phyloP scores from a whole-genome alignment of 2,329 filamentous ascomycete genomes.

The Fusarium burgessii region DNA sequence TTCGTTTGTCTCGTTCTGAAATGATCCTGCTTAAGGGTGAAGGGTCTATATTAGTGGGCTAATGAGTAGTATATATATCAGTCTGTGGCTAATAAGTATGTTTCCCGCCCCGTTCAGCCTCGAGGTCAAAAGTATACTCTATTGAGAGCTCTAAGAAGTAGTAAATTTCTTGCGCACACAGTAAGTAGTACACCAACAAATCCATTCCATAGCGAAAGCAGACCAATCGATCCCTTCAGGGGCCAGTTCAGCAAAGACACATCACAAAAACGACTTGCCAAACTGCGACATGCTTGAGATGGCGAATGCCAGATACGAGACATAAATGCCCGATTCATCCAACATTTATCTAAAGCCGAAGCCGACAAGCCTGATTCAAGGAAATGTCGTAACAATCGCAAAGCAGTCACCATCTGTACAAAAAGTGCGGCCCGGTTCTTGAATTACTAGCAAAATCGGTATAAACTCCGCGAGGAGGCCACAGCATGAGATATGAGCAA shows the following conservation, averaged over 20 bases:
- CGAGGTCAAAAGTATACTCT: background rate
- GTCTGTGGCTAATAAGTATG: too few relatives aligned
- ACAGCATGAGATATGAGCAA: constrained; percentile 39
- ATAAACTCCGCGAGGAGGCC: constrained; percentile 46
- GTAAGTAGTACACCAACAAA: background rate
- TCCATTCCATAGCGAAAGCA: background rate
- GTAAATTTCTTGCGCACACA: background rate
- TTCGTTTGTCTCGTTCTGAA: background rate
- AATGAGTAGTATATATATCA: background rate
- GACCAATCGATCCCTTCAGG: background rate
- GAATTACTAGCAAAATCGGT: constrained; percentile 48
- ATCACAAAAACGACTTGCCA: background rate
- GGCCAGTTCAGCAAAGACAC: background rate
- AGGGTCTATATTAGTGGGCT: background rate
- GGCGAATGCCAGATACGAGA: background rate
- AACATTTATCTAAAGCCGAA: background rate
- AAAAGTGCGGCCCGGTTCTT: constrained; percentile 43
- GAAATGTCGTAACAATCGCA: constrained; percentile 4
- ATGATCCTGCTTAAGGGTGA: background rate
- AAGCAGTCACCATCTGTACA: constrained; percentile 16
- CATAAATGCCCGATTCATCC: background rate
- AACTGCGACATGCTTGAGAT: background rate
- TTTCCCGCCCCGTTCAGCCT: background rate
- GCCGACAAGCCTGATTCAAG: background rate
- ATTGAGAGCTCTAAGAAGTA: background rate